phyloP scores from a whole-genome alignment of 2,329 filamentous ascomycete species.

The Capronia coronata region DNA sequence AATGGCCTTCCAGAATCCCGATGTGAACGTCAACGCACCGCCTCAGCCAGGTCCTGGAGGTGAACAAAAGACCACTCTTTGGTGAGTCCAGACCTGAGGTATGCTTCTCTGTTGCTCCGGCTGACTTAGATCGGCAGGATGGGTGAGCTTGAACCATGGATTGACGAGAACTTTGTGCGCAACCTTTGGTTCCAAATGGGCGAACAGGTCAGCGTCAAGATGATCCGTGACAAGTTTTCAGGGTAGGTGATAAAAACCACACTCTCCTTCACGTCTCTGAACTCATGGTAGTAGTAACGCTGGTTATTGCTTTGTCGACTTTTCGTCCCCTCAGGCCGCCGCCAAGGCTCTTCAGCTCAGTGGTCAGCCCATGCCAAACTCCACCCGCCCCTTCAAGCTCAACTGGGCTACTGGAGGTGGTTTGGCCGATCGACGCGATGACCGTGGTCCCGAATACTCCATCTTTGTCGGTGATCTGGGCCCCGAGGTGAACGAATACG shows the following conservation, averaged over 20 bases:
- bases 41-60: slow-evolving; percentile 44
- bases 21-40: slow-evolving; percentile 39
- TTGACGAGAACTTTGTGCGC: slow-evolving; percentile 97
- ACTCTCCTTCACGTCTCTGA: slow-evolving; percentile 26
- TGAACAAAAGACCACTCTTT: slow-evolving; percentile 53
- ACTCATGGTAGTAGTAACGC: slow-evolving; percentile 65
- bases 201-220: slow-evolving; percentile 96
- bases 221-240: slow-evolving; percentile 98
- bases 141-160: slow-evolving; percentile 98
- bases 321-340: slow-evolving; percentile 72
- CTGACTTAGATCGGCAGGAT: slow-evolving; percentile 58
- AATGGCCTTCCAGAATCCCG: slow-evolving; percentile 46
- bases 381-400: slow-evolving; percentile 90
- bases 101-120: slow-evolving; percentile 13
- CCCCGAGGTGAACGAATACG: slow-evolving; percentile 97
- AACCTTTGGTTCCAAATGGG: slow-evolving; percentile 90
- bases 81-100: slow-evolving; percentile 36
- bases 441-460: slow-evolving; percentile 89
- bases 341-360: slow-evolving; percentile 87
- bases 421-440: slow-evolving; percentile 87
- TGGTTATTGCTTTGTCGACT: slow-evolving; percentile 98
- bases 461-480: slow-evolving; percentile 98
- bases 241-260: slow-evolving; percentile 56
- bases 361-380: slow-evolving; percentile 85
- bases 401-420: slow-evolving; percentile 99